Evolutionary conservation across 2,329 filamentous ascomycete genomes (phyloP), one percentile per base, ranked within the genome.

Genomic region (Chaetomiaceae sp.): DNA sequence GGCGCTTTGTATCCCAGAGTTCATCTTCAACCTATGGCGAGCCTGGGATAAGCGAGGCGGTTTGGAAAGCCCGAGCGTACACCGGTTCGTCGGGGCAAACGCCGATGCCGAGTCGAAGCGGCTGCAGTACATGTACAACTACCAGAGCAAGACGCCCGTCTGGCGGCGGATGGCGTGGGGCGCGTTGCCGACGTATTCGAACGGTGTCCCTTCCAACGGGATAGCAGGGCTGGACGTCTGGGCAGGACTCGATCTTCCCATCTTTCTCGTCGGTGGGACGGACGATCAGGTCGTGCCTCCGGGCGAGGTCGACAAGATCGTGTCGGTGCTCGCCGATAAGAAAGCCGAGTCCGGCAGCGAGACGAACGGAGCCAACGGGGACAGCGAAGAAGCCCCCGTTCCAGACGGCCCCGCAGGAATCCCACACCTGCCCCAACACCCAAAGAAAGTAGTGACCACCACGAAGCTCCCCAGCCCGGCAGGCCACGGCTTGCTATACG

Each of bases 91-190:
- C 8, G 88, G 87, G 4, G 65, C 73, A 1, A 75, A 77, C 31
- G 83, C 85, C 1, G 85, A 89, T 37, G 66, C 74, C 3, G 80
- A 87, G 59, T 78, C 85, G 1, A 83, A 81, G 61, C 74, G 76
- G 50, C 73, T 89, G 31, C 88, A 92, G 65, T 67, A 85, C 50
- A 78, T 78, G 3, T 92, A 85, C 70, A 97, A 97, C 65, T 77
- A 79, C 53, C 89, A 96, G 65, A 96, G 89, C 56, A 82, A 78
- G 57, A 93, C 90, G 0, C 77, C 85, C 0, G 87, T 93, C 0
- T 96, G 88, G 78, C 81, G 87, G 58, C 82, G 89, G 34, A 90
- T 95, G 82, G 83, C 85, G 0, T 82, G 77, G 66, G 89, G 90
- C 0, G 75, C 77, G 44, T 73, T 93, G 20, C 85, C 88, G 0